A percentile compares a stretch with the other conserved stretches of the same genome.
phyloP scores from a whole-genome alignment of 2,329 filamentous ascomycete genomes.

The Botrytis cinerea region DNA sequence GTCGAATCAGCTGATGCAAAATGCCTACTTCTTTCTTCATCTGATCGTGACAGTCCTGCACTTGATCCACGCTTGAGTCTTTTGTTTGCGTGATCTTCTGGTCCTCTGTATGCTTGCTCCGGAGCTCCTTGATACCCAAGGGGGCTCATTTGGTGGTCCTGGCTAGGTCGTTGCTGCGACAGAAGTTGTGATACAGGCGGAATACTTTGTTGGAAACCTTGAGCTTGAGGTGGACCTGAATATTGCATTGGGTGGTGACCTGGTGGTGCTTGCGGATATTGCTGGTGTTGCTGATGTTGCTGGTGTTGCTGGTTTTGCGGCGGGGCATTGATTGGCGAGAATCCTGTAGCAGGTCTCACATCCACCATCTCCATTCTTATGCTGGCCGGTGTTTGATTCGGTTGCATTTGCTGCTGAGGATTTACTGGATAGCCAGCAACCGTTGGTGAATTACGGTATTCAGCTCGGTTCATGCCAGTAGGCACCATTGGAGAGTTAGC shows the following conservation, averaged over 20 bases:
- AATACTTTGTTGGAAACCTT: background rate
- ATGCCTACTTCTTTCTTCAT: conserved; percentile 4
- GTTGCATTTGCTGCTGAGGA: background rate
- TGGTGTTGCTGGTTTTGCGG: background rate
- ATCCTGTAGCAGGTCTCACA: conserved; percentile 22
- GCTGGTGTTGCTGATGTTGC: background rate
- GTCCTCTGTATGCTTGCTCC: background rate
- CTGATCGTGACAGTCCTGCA: background rate
- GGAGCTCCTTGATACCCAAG: background rate
- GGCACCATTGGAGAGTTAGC: background rate
- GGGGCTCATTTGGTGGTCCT: background rate
- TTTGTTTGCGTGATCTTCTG: background rate
- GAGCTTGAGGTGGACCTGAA: background rate
- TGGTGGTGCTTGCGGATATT: background rate
- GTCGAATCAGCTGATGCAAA: background rate
- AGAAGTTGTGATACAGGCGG: background rate
- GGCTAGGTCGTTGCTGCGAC: background rate
- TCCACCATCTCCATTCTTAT: conserved; percentile 16
- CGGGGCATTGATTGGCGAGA: conserved; percentile 28
- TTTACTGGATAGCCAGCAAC: background rate
- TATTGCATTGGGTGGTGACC: background rate
- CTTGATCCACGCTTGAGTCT: background rate
- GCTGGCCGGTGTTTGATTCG: background rate
- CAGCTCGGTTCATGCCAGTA: background rate
- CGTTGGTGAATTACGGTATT: background rate